Base-by-base conservation (phyloP, 2,329 filamentous ascomycete species). In the Fusarium kyushuense region DNA sequence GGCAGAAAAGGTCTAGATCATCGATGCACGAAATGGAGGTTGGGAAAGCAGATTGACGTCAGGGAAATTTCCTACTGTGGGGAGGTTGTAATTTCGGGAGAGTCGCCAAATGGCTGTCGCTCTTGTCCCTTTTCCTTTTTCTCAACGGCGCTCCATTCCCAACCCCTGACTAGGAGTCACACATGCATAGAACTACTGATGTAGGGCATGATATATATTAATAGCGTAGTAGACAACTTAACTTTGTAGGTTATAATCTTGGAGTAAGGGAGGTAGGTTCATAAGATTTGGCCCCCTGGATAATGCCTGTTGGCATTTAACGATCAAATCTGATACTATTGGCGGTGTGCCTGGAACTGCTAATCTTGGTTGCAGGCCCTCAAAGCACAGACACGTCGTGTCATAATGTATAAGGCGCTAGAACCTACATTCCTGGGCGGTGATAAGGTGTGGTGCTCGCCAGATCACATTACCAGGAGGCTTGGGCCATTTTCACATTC, bases 71-170 rank as follows among this genome's bases (percentile, higher is more conserved):
- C 59, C 23, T 27, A 58, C 8, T 51, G 65, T 71, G 71, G 71
- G 43, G 67, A 69, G 54, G 42, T 17, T 29, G 65, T 56, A 73
- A 73, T 73, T 61, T 74, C 62, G 58, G 45, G 49, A 62, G 40
- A 27, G 23, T 23, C 51, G 40, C 57, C 56, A 45, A 12, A 52
- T 63, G 40, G 43, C 25, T 57, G 46, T 46, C 25, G 54, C 63
- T 21, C 29, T 40, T 38, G 23, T 49, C 47, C 47, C 47, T 59
- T 48, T 56, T 42, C 38, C 36, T 38, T 38, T 41, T n/a, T 41
- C 49, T 19, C 41, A 60, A 63, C 54, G 36, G 46, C 46, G 40
- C 21, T 45, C 35, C 19, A 54, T 48, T 40, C 38, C 21, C 12
- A 38, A 38, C 66, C 66, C 66, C 66, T 69, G 45, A 56, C 66